Evolutionary conservation across 1,284 basidiomycete species (phyloP), one percentile per base, ranked within the genome.

Genomic region (Entoloma clypeatum): DNA sequence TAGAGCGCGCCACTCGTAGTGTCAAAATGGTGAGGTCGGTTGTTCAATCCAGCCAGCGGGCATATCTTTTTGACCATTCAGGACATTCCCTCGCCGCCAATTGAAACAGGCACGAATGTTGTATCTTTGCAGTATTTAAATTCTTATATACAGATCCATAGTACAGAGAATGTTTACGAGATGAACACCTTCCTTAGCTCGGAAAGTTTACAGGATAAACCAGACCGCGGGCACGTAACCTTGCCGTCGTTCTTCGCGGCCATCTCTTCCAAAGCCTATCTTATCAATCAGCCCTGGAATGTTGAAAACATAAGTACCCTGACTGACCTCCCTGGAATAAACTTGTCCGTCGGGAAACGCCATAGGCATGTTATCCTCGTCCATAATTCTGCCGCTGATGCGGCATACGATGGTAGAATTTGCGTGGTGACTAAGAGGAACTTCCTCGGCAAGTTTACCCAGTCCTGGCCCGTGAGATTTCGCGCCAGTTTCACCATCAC

Each of bases 351-450:
- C 86, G 1, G 92, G 89, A 56, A 98, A 88, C n/a, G 80, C 86
- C 79, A 93, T 76, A 1, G 90, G 90, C 67, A 83, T 86, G 56
- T 94, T 95, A 59, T 93, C 81, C 49, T 83, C 92, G 55, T 97
- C 86, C 85, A 98, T 96, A 45, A 98, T 91, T 59, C 83, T 85
- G 17, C 95, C 94, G 43, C 76, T 90, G 51, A 96, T 76, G 30
- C 80, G 68, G 60, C 96, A 99, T 8, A 99, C 93, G 43, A 99
- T 88, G 0, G 91, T 94, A 33, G 92, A 96, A 59, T 95, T 97
- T 36, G 86, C 81, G 60, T 97, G 93, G 65, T 98, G 94, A 49
- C 86, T 91, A 63, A 82, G 86, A 0, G 96, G 95, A 0, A 97
- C 91, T 51, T 94, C 88, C 42, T 75, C 71, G 4, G 87, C 92